Conservation (phyloP, 306 rosid genomes). For the Vicia villosa region DNA sequence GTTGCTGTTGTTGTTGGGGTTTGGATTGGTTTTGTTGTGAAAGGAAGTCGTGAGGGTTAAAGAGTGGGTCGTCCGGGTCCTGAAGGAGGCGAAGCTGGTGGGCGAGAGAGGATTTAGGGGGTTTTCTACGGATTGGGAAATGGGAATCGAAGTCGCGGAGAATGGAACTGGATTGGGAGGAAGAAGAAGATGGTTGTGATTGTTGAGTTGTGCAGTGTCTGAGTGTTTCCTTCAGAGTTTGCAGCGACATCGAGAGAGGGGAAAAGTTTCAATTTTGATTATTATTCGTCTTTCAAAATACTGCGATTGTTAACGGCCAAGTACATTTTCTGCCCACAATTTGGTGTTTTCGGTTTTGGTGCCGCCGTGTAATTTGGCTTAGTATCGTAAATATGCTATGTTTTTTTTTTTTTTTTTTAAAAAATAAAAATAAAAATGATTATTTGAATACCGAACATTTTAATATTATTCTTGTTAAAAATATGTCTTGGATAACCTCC, state of each 20-base stretch:
- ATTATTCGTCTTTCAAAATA: neutral
- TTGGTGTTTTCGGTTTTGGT: too few relatives aligned
- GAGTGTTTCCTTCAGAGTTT: conserved; percentile 63
- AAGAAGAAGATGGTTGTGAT: conserved; percentile 1
- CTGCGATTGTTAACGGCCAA: neutral
- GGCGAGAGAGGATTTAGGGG: conserved; percentile 79
- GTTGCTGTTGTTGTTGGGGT: neutral
- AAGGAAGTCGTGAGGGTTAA: conserved; percentile 31
- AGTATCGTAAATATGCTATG: too few relatives aligned
- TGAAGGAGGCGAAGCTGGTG: conserved; percentile 74
- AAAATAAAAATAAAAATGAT: too few relatives aligned
- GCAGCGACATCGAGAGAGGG: conserved; percentile 62
- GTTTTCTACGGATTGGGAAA: conserved; percentile 53
- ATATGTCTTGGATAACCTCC: too few relatives aligned
- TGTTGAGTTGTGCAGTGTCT: conserved; percentile 56
- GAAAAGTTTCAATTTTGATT: neutral
- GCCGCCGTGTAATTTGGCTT: too few relatives aligned
- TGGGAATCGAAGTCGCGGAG: conserved; percentile 39
- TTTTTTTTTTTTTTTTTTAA: too few relatives aligned
- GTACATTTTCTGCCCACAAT: neutral
- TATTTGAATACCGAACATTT: too few relatives aligned
- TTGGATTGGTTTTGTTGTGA: too few relatives aligned
- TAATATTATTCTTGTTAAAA: too few relatives aligned
- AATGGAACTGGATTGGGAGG: too few relatives aligned
- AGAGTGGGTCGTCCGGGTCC: conserved; percentile 33